A percentile compares a stretch with the other conserved stretches of the same genome.
phyloP scores from a whole-genome alignment of 2,329 filamentous ascomycete genomes.

The Emergomyces africanus region DNA sequence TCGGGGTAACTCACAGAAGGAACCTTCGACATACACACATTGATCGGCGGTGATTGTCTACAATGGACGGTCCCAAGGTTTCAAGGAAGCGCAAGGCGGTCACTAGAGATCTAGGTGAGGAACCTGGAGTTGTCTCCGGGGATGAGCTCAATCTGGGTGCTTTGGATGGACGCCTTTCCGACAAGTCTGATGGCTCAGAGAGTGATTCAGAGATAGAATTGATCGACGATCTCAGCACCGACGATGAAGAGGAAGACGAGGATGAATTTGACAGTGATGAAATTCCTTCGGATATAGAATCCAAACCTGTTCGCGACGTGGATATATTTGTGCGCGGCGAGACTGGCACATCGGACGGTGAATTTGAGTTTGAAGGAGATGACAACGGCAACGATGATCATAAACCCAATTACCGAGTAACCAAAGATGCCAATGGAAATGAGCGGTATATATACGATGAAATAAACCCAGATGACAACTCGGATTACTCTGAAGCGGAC shows the following conservation, averaged over 20 bases:
- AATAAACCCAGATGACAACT: constrained; percentile 89
- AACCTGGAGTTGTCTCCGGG: constrained; percentile 42
- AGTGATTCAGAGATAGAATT: constrained; percentile 39
- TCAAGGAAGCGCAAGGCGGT: constrained; percentile 55
- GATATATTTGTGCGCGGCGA: constrained; percentile 13
- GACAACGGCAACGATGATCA: constrained; percentile 21
- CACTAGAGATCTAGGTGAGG: constrained; percentile 39
- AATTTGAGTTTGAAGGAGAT: constrained; percentile 22
- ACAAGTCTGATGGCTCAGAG: constrained; percentile 28
- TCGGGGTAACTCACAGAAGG: neutral
- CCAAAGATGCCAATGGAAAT: constrained; percentile 80
- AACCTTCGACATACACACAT: constrained; percentile 2
- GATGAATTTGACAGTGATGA: constrained; percentile 38
- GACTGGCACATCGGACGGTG: constrained; percentile 18
- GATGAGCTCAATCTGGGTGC: constrained; percentile 42
- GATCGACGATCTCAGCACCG: constrained; percentile 40
- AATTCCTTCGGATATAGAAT: constrained; percentile 33
- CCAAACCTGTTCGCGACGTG: constrained; percentile 22
- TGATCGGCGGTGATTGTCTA: constrained; percentile 8
- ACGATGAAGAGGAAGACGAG: constrained; percentile 38
- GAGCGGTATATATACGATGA: constrained; percentile 86
- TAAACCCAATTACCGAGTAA: constrained; percentile 45
- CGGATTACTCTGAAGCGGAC: constrained; percentile 79
- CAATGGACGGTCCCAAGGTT: constrained; percentile 25
- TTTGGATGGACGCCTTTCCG: constrained; percentile 31